Percentiles rank a stretch among this genome's conserved stretches.
Evolutionary conservation across 495 filamentous ascomycete species (phyloP).

Genomic region (Annulohypoxylon bovei): DNA sequence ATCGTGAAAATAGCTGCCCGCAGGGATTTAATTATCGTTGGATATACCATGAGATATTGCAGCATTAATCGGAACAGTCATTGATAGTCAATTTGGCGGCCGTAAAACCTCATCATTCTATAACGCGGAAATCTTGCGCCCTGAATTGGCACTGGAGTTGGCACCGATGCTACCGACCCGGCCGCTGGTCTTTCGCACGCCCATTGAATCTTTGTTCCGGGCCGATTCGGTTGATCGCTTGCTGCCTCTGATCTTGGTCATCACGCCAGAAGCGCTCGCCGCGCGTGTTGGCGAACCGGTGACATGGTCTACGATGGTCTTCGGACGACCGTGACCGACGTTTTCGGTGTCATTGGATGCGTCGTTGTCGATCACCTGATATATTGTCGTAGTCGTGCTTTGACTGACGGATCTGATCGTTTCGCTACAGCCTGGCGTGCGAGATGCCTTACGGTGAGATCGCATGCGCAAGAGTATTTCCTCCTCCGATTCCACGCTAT

Average conservation of each 20-base stretch:
- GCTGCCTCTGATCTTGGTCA: constrained; percentile 77
- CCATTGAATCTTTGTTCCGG: constrained; percentile 63
- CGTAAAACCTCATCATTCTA: constrained; percentile 18
- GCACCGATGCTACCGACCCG: constrained; percentile 81
- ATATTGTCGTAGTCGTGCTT: constrained; percentile 69
- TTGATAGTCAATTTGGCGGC: constrained; percentile 8
- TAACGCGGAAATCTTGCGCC: constrained; percentile 57
- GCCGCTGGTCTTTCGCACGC: constrained; percentile 92
- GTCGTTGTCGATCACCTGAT: constrained; percentile 64
- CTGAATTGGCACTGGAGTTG: constrained; percentile 41
- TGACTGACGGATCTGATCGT: constrained; percentile 61
- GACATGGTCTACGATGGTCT: constrained; percentile 63
- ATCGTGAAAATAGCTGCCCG: constrained; percentile 44
- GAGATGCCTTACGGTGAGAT: constrained; percentile 65
- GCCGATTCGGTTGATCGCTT: constrained; percentile 67
- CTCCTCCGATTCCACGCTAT: constrained; percentile 75
- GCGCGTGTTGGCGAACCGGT: constrained; percentile 54
- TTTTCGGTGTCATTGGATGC: constrained; percentile 66
- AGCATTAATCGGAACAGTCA: constrained; percentile 24
- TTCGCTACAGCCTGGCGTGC: constrained; percentile 53
- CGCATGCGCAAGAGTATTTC: constrained; percentile 78
- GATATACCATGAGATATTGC: constrained; percentile 34
- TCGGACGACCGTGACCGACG: constrained; percentile 63
- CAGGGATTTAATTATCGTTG: constrained; percentile 28
- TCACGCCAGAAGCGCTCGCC: constrained; percentile 73